Base-by-base conservation (phyloP, 768 basidiomycete species). In the Boletus huronensis region DNA sequence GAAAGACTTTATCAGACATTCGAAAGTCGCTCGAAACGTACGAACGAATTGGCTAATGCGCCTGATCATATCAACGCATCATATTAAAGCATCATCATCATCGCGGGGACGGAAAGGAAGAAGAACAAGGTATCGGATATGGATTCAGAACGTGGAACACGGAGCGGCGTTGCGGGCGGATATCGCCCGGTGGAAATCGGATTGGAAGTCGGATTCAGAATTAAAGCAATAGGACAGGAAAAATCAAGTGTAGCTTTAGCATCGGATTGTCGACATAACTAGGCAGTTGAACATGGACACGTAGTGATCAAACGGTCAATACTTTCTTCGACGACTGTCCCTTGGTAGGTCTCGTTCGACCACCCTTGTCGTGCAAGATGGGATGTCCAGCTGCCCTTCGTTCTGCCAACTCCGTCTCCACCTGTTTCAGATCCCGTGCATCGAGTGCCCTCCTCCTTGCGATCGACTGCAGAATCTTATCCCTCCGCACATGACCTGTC, bases 391-490 rank as follows among this genome's bases (percentile, higher is more conserved):
- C 52, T 26, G 54, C 52, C 38, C 70, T 58, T 46, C 62, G 63
- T n/a, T 59, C 48, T 8, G 64, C 63, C 41, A 75, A 21, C 54
- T 72, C 60, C 0, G 58, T 52, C 61, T 76, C 72, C 45, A 73
- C 72, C 58, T 68, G 70, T 52, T 72, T 63, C 53, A 80, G 61
- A 39, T 69, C 71, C 32, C 67, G 63, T 60, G 77, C 79, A 32
- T 79, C 69, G 59, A 74, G 69, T 11, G 74, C 70, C 52, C 80
- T 69, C 59, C 76, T 74, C 64, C 70, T 72, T 41, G 82, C 77
- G 36, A 84, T 79, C 43, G 74, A 73, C 52, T 75, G 73, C 50
- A 84, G 53, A 48, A 83, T 82, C 60, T 81, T 79, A 41, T 78
- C 74, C 48, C 80, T 71, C 49, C 74, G 67, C n/a, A 74, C 65